Evolutionary conservation across 2,329 filamentous ascomycete genomes (phyloP), one percentile per base, ranked within the genome.

Genomic region (Verticillium alfalfae): DNA sequence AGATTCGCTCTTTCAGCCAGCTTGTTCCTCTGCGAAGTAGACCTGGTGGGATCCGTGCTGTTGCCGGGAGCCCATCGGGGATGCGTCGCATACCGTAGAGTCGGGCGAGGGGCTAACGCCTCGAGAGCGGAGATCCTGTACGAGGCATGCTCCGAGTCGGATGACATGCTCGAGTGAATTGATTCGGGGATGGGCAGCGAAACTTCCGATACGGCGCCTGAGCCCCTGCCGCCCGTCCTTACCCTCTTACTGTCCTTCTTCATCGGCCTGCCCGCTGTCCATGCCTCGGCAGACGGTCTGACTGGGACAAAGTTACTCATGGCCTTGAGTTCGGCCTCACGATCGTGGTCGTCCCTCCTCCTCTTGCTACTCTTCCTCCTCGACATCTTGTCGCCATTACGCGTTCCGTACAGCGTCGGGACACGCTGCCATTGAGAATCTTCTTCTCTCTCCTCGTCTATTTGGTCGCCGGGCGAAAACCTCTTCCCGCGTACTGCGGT

Each of bases 251-350:
- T 90, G 67, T 92, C 84, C 73, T 80, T 80, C 80, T 81, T 85
- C 69, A 82, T 74, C 1, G 81, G 84, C 62, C 85, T 83, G 56
- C 90, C 82, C 56, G 86, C 79, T 60, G 83, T 83, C 72, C 83
- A 84, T 37, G 81, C 79, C 63, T 88, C 83, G 57, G 83, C 82
- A 12, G 83, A 82, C 6, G 88, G 81, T 59, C 90, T 85, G 60
- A 87, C 78, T 6, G 91, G 87, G 67, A 88, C 84, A 64, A 83
- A 84, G 49, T 86, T 85, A 70, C 86, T 90, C 90, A 97, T 91
- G 60, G 91, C 88, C 71, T 88, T 91, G 70, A 97, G 93, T 75
- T 97, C 92, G 65, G 91, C 91, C 75, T 97, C 93, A 62, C 94
- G 85, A 62, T 89, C 83, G 71, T 87, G 85, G 65, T 96, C 91